These are phyloP conservation scores for Komagataella populi DNA, from an alignment of 805 yeast species.

Conservation along the genomic window DNA sequence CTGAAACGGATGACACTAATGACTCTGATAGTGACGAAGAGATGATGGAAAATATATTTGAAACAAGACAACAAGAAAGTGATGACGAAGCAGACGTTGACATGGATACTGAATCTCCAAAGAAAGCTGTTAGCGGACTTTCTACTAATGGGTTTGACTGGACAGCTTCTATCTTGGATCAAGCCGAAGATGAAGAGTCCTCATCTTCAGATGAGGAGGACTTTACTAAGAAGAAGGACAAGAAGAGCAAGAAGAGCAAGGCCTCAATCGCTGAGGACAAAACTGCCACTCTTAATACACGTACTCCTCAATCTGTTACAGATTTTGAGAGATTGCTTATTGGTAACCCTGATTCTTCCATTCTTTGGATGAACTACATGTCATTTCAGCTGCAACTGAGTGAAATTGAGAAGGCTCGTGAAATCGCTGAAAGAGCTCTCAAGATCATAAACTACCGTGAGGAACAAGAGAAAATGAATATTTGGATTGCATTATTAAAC, in stretches of 20 bases:
- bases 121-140: slow-evolving; percentile 35
- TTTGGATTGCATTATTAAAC: slow-evolving; percentile 92
- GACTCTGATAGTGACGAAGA: slow-evolving; percentile 18
- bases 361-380: slow-evolving; percentile 96
- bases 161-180: slow-evolving; percentile 84
- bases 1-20: slow-evolving; percentile 10
- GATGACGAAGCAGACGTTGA: slow-evolving; percentile 1
- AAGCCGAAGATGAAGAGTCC: slow-evolving; percentile 46
- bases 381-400: slow-evolving; percentile 92
- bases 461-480: slow-evolving; percentile 83
- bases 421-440: slow-evolving; percentile 83
- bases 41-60: slow-evolving; percentile 21
- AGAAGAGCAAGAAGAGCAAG: slow-evolving; percentile 32
- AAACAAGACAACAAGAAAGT: slow-evolving; percentile 2
- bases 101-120: slow-evolving; percentile 12
- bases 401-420: slow-evolving; percentile 90
- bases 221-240: slow-evolving; percentile 22
- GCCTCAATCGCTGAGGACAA: slow-evolving; percentile 44
- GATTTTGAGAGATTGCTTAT: slow-evolving; percentile 89
- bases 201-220: slow-evolving; percentile 41
- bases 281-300: slow-evolving; percentile 70
- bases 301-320: slow-evolving; percentile 81
- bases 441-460: slow-evolving; percentile 83
- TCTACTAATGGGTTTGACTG: slow-evolving; percentile 88
- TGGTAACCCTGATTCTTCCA: slow-evolving; percentile 88